Evolutionary conservation across 176 grass and related monocot species (phyloP).

Genomic region (sorghum (Sorghum bicolor)): Sorghum_bicolor_NCBIv3 NC_012875.2:50668501-50669000

Average conservation of each 20-base stretch:
- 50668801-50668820: slow-evolving; percentile 35
- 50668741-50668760: slow-evolving; percentile 43
- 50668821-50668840: slow-evolving; percentile 63
- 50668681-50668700: slow-evolving; percentile 35
- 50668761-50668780: slow-evolving; percentile 30
- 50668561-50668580: slow-evolving; percentile 22
- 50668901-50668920: slow-evolving; percentile 51
- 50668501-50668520: slow-evolving; percentile 28
- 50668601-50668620: slow-evolving; percentile 26
- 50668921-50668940: slow-evolving; percentile 51
- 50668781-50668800: slow-evolving; percentile 42
- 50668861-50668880: slow-evolving; percentile 29
- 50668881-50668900: slow-evolving; percentile 42
- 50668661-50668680: slow-evolving; percentile 24
- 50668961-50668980: slow-evolving; percentile 44
- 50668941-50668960: slow-evolving; percentile 25
- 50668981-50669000: slow-evolving; percentile 49
- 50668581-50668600: slow-evolving; percentile 20
- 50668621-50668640: neutral
- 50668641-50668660: slow-evolving; percentile 24
- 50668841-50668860: slow-evolving; percentile 28
- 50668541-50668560: slow-evolving; percentile 30
- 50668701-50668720: slow-evolving; percentile 39
- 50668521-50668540: slow-evolving; percentile 45
- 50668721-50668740: slow-evolving; percentile 35